Conservation (phyloP, 208 protist species). For the Leishmania guyanensis region DNA sequence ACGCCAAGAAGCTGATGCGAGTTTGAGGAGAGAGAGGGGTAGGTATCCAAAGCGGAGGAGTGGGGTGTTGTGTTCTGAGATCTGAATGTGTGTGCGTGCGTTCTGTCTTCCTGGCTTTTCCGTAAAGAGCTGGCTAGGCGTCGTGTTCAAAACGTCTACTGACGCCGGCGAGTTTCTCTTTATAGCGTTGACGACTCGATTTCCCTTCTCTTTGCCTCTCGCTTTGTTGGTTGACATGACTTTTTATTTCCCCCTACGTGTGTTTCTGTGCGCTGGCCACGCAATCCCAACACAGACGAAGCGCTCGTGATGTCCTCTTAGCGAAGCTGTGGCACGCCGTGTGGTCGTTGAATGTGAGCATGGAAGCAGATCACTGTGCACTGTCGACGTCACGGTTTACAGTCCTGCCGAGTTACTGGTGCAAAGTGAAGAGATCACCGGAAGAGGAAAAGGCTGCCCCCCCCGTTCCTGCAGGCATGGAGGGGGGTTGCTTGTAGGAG, state of each 20-base stretch:
- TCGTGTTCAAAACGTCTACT: neutral
- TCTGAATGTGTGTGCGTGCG: neutral
- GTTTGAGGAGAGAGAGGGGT: neutral
- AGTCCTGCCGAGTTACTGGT: neutral
- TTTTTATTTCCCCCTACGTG: neutral
- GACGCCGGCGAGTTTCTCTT: neutral
- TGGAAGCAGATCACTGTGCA: too few relatives aligned
- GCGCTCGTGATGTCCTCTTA: neutral
- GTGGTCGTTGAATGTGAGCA: too few relatives aligned
- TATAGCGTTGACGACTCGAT: neutral
- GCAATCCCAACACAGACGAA: neutral
- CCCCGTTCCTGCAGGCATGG: too few relatives aligned
- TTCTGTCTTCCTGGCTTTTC: neutral
- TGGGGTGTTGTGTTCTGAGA: neutral
- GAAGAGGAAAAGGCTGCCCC: neutral
- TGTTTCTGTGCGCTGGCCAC: neutral
- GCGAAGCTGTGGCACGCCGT: too few relatives aligned
- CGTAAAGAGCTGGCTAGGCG: too few relatives aligned
- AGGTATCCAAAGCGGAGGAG: neutral
- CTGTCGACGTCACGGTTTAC: too few relatives aligned
- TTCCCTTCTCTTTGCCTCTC: neutral
- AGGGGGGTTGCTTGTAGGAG: neutral
- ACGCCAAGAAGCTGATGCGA: neutral
- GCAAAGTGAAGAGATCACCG: neutral
- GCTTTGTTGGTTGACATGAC: neutral